Base-by-base conservation (phyloP, 1,284 basidiomycete genomes). In the Neolentinus lepideus region DNA sequence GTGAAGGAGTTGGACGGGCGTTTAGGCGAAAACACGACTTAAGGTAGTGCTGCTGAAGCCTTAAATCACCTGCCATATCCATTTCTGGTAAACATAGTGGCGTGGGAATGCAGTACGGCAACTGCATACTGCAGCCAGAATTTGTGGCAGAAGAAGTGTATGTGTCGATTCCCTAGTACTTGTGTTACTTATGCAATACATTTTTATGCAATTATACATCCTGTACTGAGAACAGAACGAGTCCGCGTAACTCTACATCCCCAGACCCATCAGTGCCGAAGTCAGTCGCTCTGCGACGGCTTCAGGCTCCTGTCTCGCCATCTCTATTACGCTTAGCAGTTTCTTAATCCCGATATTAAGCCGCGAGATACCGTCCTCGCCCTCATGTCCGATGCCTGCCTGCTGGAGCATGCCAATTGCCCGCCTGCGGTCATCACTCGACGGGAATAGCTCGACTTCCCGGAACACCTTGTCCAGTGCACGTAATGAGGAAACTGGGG, bases 291-390 rank as follows among this genome's bases (percentile, higher is more conserved):
- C 81, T n/a, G 82, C 88, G 29, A 84, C 84, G 62, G 83, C 84
- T 52, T 89, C 84, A 1, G 90, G 90, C 67, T 94, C 96, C 73
- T 98, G 94, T 64, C 95, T 80, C 45, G 95, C 92, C 95, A 98
- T 98, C 77, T 99, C 96, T 22, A 95, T 81, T 59, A 93, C 82
- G 56, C 88, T 94, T 65, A 99, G 69, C 66, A 99, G 68, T 73
- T 92, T 94, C 83, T 98, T 98, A 65, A 99, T 85, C 3, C 96
- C 97, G 54, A 99, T 88, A 61, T 88, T 85, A 64, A 95, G 62
- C 48, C 74, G 73, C 19, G 67, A 62, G 3, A 75, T 73, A 12
- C 69, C 68, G 36, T 72, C 67, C 38, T 75, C 75, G 26, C 75
- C 70, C 16, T 79, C 79, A 6, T 80, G 67, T 67, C 71, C 82